Percentiles rank a stretch among this genome's conserved stretches.
Conservation (phyloP, 345 rosid genomes). For the Euphorbia lathyris region DNA sequence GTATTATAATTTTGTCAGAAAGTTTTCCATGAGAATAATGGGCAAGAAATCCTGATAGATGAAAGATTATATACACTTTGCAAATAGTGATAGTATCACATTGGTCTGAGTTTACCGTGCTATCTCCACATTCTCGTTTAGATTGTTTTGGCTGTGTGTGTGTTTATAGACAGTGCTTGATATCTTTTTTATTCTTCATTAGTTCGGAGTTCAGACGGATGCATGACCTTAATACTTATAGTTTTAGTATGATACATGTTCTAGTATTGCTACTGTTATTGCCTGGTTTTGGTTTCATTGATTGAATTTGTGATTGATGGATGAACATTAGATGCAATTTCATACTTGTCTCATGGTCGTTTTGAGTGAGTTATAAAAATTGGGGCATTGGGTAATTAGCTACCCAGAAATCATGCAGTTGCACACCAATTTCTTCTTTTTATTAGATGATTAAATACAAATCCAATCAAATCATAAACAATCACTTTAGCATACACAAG, state of each 20-base stretch:
- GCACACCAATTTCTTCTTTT: conserved; percentile 3
- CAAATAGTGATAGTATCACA: conserved; percentile 12
- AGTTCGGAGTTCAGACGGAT: conserved; percentile 2
- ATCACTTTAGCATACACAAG: conserved; percentile 11
- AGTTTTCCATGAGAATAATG: conserved; percentile 18
- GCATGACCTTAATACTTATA: conserved; percentile 11
- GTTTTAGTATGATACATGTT: conserved; percentile 11
- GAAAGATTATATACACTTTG: conserved; percentile 16
- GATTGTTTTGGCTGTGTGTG: conserved; percentile 14
- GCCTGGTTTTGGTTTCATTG: background rate
- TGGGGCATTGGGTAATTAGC: no score
- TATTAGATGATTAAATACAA: conserved; percentile 14
- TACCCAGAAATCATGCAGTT: no score
- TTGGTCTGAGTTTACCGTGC: conserved; percentile 20
- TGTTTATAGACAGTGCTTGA: conserved; percentile 22
- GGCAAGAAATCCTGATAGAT: conserved; percentile 21
- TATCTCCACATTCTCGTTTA: conserved; percentile 4
- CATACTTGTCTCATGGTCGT: background rate
- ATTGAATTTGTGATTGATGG: conserved; percentile 8
- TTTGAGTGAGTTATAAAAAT: background rate
- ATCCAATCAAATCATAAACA: conserved; percentile 11
- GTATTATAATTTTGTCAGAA: conserved; percentile 11
- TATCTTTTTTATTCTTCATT: conserved; percentile 14
- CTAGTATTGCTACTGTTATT: background rate
- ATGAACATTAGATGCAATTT: background rate